These are phyloP conservation scores for Daldinia vernicosa DNA, from an alignment of 495 filamentous ascomycete genomes.

Conservation along the genomic window DNA sequence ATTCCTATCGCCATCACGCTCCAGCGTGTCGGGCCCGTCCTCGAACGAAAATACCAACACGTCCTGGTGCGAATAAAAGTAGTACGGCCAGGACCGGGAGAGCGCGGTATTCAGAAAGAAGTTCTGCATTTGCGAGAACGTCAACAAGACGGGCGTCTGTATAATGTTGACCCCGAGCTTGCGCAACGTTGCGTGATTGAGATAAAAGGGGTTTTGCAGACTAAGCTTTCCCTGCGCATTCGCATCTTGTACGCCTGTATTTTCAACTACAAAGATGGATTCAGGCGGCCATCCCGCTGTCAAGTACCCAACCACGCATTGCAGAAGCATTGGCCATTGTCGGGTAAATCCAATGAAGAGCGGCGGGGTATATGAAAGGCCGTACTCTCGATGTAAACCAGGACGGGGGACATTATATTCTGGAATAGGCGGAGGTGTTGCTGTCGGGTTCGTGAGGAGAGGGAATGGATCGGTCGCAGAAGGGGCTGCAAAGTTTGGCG, in stretches of 20 bases:
- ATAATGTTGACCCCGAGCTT: slow-evolving; percentile 61
- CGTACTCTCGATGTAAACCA: slow-evolving; percentile 46
- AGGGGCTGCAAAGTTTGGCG: slow-evolving; percentile 33
- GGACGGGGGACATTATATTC: slow-evolving; percentile 46
- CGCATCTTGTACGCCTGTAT: slow-evolving; percentile 62
- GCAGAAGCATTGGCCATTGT: slow-evolving; percentile 62
- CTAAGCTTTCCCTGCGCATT: slow-evolving; percentile 57
- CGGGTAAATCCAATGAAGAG: slow-evolving; percentile 65
- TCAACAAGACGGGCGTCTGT: slow-evolving; percentile 61
- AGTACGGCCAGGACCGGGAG: slow-evolving; percentile 59
- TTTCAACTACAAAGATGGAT: slow-evolving; percentile 65
- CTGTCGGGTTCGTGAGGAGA: slow-evolving; percentile 33
- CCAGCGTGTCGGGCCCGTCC: slow-evolving; percentile 47
- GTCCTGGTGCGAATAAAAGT: slow-evolving; percentile 70
- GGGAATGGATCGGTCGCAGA: slow-evolving; percentile 43
- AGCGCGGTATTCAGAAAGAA: slow-evolving; percentile 59
- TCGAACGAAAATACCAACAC: slow-evolving; percentile 64
- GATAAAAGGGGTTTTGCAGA: slow-evolving; percentile 64
- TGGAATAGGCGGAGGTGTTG: slow-evolving; percentile 48
- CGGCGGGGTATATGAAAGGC: slow-evolving; percentile 51
- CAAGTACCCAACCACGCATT: slow-evolving; percentile 60
- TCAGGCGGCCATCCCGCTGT: slow-evolving; percentile 63
- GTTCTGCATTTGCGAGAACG: slow-evolving; percentile 66
- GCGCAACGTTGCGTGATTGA: slow-evolving; percentile 56
- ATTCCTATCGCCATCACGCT: slow-evolving; percentile 41